Evolutionary conservation across 345 rosid genomes (phyloP).

Genomic region (Salix brachista): DNA sequence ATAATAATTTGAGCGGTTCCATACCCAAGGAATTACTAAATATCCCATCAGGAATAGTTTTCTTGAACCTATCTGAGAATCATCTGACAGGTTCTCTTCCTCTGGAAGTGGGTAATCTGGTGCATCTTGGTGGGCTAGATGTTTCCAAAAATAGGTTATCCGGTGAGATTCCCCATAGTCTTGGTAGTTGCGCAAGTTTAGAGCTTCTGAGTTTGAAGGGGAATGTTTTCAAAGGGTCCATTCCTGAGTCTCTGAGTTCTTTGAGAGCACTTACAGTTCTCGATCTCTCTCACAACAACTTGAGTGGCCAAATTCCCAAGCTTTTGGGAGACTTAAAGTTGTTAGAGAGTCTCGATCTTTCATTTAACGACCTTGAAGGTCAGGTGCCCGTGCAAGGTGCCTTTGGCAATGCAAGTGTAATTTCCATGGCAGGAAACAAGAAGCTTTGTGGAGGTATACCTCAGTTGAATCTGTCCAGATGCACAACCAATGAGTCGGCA

Average conservation of each 20-base stretch:
- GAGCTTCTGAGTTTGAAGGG: neutral
- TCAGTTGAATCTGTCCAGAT: neutral
- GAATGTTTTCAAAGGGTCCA: constrained; percentile 4
- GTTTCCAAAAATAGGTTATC: too few relatives aligned
- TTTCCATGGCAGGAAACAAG: neutral
- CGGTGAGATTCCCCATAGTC: too few relatives aligned
- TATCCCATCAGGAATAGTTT: too few relatives aligned
- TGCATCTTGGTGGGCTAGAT: too few relatives aligned
- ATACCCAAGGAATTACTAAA: too few relatives aligned
- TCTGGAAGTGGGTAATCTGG: neutral
- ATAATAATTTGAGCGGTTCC: too few relatives aligned
- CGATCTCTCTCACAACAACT: neutral
- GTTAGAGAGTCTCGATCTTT: neutral
- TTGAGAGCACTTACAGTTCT: neutral
- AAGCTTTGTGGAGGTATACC: constrained; percentile 15
- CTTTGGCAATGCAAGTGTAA: constrained; percentile 6
- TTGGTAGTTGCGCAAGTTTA: too few relatives aligned
- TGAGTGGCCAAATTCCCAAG: too few relatives aligned
- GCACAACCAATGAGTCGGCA: neutral
- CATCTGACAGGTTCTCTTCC: too few relatives aligned
- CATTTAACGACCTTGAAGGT: neutral
- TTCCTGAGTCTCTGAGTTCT: neutral
- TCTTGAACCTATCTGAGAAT: too few relatives aligned
- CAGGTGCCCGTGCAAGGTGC: constrained; percentile 9
- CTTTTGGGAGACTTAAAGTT: too few relatives aligned